These are phyloP conservation scores for Purpureocillium lavendulum DNA, from an alignment of 2,329 filamentous ascomycete species.

Conservation along the genomic window DNA sequence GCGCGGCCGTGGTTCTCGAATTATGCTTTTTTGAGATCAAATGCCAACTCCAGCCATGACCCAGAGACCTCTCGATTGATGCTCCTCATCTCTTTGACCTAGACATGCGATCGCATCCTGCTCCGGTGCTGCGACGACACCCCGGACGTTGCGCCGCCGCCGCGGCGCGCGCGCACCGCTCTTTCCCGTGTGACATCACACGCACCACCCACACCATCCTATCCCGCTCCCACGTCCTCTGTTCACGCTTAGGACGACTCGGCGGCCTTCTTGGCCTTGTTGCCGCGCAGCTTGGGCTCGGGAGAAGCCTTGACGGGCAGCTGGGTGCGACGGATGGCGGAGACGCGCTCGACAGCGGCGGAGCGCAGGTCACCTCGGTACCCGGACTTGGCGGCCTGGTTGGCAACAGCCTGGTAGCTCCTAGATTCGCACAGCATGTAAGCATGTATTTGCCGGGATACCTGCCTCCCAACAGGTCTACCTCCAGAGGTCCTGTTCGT, in stretches of 20 bases:
- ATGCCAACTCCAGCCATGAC: conserved; percentile 12
- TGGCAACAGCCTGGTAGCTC: conserved; percentile 84
- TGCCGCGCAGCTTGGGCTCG: conserved; percentile 68
- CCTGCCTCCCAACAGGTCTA: too few relatives aligned
- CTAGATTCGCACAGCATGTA: conserved; percentile 33
- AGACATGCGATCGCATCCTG: not conserved
- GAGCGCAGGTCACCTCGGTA: conserved; percentile 77
- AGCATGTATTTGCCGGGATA: too few relatives aligned
- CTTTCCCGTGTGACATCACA: conserved; percentile 6
- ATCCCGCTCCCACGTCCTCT: not conserved
- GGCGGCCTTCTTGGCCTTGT: conserved; percentile 68
- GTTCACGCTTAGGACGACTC: conserved; percentile 22
- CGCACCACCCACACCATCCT: not conserved
- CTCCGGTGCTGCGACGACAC: not conserved
- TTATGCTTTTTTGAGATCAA: conserved; percentile 4
- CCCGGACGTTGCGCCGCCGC: conserved; percentile 5
- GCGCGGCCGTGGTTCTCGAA: conserved; percentile 1
- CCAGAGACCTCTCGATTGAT: conserved; percentile 6
- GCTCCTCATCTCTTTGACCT: conserved; percentile 2
- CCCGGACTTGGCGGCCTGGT: conserved; percentile 69
- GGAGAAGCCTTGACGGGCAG: conserved; percentile 66
- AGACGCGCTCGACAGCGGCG: conserved; percentile 77
- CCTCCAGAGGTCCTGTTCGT: not conserved
- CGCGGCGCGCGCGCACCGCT: too few relatives aligned
- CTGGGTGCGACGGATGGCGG: conserved; percentile 75